Evolutionary conservation across 345 rosid species (phyloP), one percentile per base, ranked within the genome.

Genomic region (Aethionema arabicum): DNA sequence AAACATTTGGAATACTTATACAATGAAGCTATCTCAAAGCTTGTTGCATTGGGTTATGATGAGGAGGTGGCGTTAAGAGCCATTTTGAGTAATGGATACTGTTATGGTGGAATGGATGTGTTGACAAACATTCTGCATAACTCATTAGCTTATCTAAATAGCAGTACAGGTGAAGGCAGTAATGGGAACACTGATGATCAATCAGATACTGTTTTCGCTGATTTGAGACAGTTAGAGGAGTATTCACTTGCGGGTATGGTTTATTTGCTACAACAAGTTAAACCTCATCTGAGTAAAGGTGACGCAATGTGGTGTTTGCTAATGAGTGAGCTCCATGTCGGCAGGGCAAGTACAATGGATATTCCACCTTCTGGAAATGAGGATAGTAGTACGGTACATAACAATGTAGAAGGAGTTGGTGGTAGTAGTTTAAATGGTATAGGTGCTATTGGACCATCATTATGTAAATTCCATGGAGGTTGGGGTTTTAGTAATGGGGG

Each of bases 301-400:
- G 96, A 92, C 78, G 98, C 95, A 8, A 82, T 86, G 98, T 89
- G 95, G 96, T 92, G 96, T 76, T 86, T 89, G 76, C 77, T 92
- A 29, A 82, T 85, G 89, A 85, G 89, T 71, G 95, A 92, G 73
- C 93, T 92, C 46, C 87, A 92, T 71, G 91, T 92, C 11, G 95
- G 86, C 57, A 82, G 79, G 53, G 96, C 98, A 8, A 82, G 83
- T 71, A 52, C 78, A 0, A 70, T 89, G 63, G 95, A 89, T 45
- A 69, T 89, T 52, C 88, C 91, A 0, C 7, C 67, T 27, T 58
- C 76, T 7, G 62, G 77, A 6, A 66, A 50, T 12, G 65, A 63
- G 51, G 80, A 68, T 45, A 43, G 44, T 52, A 51, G 7, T 67
- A 32, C 59, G 5, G 41, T 63, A 36, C 63, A 68, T 29, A 62